phyloP scores from a whole-genome alignment of 371 early-diverging fungal species.

The Lichtheimia ornata region DNA sequence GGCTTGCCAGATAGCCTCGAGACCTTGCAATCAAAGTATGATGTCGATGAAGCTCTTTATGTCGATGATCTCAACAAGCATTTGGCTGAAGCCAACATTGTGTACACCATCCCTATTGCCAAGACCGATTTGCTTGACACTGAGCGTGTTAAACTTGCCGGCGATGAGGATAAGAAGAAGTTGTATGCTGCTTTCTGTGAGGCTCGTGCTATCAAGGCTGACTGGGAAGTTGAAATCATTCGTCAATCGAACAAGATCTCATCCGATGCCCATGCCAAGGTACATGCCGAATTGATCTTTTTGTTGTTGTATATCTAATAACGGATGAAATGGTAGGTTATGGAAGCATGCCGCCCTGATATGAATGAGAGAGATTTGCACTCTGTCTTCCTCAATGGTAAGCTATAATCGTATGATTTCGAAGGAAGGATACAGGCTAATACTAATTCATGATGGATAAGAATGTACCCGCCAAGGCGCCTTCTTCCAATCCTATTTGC shows the following conservation, averaged over 20 bases:
- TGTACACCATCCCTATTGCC: slow-evolving; percentile 40
- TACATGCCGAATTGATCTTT: slow-evolving; percentile 7
- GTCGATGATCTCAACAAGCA: slow-evolving; percentile 27
- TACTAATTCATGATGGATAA: neutral
- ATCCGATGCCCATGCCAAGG: slow-evolving; percentile 73
- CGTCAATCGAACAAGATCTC: slow-evolving; percentile 78
- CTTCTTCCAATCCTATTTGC: slow-evolving; percentile 82
- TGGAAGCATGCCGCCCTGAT: slow-evolving; percentile 64
- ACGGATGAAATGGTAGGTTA: slow-evolving; percentile 45
- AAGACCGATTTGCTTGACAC: slow-evolving; percentile 12
- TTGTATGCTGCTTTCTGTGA: slow-evolving; percentile 68
- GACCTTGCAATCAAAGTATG: slow-evolving; percentile 53
- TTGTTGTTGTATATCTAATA: neutral
- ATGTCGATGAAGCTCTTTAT: slow-evolving; percentile 66
- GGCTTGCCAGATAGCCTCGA: slow-evolving; percentile 65
- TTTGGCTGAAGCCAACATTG: slow-evolving; percentile 31
- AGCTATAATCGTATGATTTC: neutral
- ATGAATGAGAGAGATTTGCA: slow-evolving; percentile 74
- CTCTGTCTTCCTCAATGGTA: slow-evolving; percentile 73
- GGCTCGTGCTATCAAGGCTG: slow-evolving; percentile 79
- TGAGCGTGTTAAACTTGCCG: slow-evolving; percentile 22
- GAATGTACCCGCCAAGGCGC: slow-evolving; percentile 69
- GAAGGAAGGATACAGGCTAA: neutral
- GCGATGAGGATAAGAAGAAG: slow-evolving; percentile 27
- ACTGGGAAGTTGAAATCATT: slow-evolving; percentile 76